A percentile compares a stretch with the other conserved stretches of the same genome.
These are phyloP conservation scores for Heritiera fomes DNA, from an alignment of 345 rosid species.

Conservation along the genomic window DNA sequence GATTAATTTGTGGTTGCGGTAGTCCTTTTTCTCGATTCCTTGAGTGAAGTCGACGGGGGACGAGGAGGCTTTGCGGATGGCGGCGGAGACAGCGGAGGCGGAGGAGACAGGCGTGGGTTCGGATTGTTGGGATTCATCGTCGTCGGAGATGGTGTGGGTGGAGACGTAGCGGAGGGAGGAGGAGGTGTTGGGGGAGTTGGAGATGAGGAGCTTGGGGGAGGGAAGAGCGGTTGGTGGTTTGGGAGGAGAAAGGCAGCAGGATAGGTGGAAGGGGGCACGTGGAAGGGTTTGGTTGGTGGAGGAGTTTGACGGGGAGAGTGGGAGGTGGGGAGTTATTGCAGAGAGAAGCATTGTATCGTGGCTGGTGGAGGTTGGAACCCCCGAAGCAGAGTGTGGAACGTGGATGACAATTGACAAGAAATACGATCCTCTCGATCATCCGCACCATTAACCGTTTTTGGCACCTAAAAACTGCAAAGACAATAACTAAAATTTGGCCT, in stretches of 20 bases:
- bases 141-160: constrained; percentile 40
- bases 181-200: not conserved
- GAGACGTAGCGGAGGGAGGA: constrained; percentile 51
- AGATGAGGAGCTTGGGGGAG: constrained; percentile 36
- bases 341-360: constrained; percentile 49
- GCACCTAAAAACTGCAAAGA: too few species aligned
- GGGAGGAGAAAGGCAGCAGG: constrained; percentile 26
- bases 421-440: too few species aligned
- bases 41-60: constrained; percentile 79
- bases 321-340: constrained; percentile 38
- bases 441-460: too few species aligned
- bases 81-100: constrained; percentile 76
- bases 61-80: constrained; percentile 62
- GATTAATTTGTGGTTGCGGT: constrained; percentile 54
- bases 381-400: not conserved
- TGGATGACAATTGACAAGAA: not conserved
- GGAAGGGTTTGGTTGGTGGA: constrained; percentile 27
- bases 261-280: constrained; percentile 25
- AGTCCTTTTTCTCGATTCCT: constrained; percentile 46
- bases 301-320: constrained; percentile 21
- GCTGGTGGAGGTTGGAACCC: not conserved
- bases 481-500: too few species aligned
- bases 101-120: constrained; percentile 45
- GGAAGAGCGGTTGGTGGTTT: constrained; percentile 26
- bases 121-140: constrained; percentile 29